A percentile compares a stretch with the other conserved stretches of the same genome.
phyloP scores from a whole-genome alignment of 176 grass and related monocot species.

The Urochloa ruziziensis region DNA sequence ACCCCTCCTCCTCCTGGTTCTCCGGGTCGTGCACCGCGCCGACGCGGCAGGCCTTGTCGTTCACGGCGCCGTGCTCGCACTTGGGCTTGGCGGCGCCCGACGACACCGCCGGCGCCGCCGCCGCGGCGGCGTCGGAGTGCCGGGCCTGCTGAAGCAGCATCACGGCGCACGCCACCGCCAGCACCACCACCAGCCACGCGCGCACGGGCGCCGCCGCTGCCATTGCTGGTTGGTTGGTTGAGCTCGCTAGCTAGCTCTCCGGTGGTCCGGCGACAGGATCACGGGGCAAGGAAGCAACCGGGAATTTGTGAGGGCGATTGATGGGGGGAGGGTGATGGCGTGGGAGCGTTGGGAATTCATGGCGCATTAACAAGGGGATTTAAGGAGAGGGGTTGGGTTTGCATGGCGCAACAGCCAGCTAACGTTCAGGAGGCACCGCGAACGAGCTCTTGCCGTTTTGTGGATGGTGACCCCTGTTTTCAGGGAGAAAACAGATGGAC shows the following conservation, averaged over 20 bases:
- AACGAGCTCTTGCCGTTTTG: background rate
- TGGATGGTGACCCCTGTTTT: slow-evolving; percentile 14
- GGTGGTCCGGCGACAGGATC: background rate
- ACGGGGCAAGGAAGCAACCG: background rate
- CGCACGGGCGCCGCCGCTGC: slow-evolving; percentile 46
- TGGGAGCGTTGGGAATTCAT: slow-evolving; percentile 10
- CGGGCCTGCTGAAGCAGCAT: background rate
- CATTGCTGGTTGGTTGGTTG: slow-evolving; percentile 11
- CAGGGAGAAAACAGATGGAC: background rate
- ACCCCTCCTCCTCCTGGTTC: slow-evolving; percentile 66
- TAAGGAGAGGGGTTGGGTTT: slow-evolving; percentile 15
- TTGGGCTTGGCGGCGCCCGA: slow-evolving; percentile 13
- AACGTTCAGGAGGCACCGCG: background rate
- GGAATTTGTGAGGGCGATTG: background rate
- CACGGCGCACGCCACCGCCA: slow-evolving; percentile 39
- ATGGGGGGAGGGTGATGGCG: background rate
- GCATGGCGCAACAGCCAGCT: slow-evolving; percentile 18
- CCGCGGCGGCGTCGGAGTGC: background rate
- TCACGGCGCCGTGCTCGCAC: slow-evolving; percentile 26
- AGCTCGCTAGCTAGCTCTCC: background rate
- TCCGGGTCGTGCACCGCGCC: slow-evolving; percentile 49
- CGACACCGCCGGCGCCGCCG: background rate
- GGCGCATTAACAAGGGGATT: slow-evolving; percentile 1
- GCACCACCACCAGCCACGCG: slow-evolving; percentile 28
- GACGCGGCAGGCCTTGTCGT: slow-evolving; percentile 49